Evolutionary conservation across 108 stramenopile species (phyloP), one percentile per base, ranked within the genome.

Genomic region (Nitzschia inconspicua): DNA sequence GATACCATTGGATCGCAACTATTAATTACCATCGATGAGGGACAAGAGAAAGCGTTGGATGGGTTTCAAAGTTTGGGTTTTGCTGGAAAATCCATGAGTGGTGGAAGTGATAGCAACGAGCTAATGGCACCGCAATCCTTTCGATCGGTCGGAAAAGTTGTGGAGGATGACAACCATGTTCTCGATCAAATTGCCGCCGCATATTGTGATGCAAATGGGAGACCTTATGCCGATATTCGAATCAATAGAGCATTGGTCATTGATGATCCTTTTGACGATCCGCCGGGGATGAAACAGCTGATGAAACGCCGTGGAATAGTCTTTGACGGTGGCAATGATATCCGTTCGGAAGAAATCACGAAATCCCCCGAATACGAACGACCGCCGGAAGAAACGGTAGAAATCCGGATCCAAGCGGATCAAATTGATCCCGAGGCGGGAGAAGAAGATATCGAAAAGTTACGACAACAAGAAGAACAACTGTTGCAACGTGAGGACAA

Each of bases 161-260:
- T 67, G 20, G 99, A 99, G 78, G 99, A 98, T 57, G 57, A 83
- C 42, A 71, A 91, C n/a, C 29, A 78, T 52, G 79, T 94, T 26
- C 57, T 98, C 53, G 87, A 85, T 18, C 74, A 91, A 54, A 57
- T 98, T 25, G 85, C 93, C 63, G 69, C 79, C 14, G 65, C 85
- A 2, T 98, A 95, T 49, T 88, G 83, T 47, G 99, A 99, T 69
- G 75, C 79, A 25, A 63, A 92, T 16, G 96, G 96, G 16, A 60
- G 99, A 39, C 99, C 99, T 4, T 97, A 79, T 77, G 90, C 93
- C 4, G 99, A 99, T 63, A 79, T 98, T 25, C 84, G 99, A 5
- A 93, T 99, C 23, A 65, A 74, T 36, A 82, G 94, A 29, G 93
- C 91, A 5, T 53, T 90, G 57, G 89, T 99, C 4, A 61, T 99